A percentile compares a stretch with the other conserved stretches of the same genome.
These are phyloP conservation scores for Tetrahymena thermophila DNA, from an alignment of 73 alveolate genomes.

Conservation along the genomic window DNA sequence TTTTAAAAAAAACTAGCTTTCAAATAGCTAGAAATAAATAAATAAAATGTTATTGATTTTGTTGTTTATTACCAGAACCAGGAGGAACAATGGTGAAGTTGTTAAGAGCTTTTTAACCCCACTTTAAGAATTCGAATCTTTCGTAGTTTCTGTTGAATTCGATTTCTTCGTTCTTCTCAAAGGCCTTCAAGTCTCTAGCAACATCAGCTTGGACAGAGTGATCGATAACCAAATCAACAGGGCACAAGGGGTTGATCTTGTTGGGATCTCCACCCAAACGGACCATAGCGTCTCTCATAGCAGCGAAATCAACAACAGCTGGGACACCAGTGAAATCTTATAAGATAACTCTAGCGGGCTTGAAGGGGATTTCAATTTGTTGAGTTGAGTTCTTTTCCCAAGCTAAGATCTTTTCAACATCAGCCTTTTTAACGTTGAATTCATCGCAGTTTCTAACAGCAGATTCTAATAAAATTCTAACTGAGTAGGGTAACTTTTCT, in stretches of 20 bases:
- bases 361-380: slow-evolving; percentile 79
- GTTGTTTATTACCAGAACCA: slow-evolving; percentile 70
- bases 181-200: slow-evolving; percentile 66
- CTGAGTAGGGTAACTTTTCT: slow-evolving; percentile 57
- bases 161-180: slow-evolving; percentile 65
- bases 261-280: slow-evolving; percentile 70
- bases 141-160: slow-evolving; percentile 75
- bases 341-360: slow-evolving; percentile 83
- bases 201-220: slow-evolving; percentile 80
- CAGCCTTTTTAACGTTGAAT: slow-evolving; percentile 39
- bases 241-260: slow-evolving; percentile 79
- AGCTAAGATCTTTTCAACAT: slow-evolving; percentile 50
- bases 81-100: slow-evolving; percentile 85
- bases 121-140: slow-evolving; percentile 81
- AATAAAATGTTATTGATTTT: no score
- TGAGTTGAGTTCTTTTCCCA: slow-evolving; percentile 41
- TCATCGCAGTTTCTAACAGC: slow-evolving; percentile 85
- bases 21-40: no score
- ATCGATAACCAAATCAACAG: slow-evolving; percentile 85
- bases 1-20: not conserved
- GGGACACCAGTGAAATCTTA: slow-evolving; percentile 94
- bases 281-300: slow-evolving; percentile 90
- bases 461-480: slow-evolving; percentile 72
- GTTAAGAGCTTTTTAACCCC: slow-evolving; percentile 85
- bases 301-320: slow-evolving; percentile 88